Evolutionary conservation across 179 eudicot genomes (phyloP).

Genomic region (Nepenthes alata): DNA sequence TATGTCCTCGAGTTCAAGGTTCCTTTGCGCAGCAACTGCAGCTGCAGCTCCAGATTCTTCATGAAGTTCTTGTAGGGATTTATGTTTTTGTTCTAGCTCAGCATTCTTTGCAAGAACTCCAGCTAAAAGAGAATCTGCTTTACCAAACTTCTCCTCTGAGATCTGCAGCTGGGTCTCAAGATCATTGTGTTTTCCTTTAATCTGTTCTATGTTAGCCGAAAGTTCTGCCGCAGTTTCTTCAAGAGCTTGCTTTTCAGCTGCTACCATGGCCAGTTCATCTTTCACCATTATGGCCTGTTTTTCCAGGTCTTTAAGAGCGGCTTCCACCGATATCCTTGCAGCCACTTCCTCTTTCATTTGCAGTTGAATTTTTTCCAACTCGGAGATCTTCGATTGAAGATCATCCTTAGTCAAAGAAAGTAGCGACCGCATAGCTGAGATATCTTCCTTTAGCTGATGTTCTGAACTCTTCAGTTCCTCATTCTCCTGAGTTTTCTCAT

Average conservation of each 20-base stretch:
- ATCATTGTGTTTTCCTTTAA: conserved; percentile 18
- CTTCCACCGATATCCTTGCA: conserved; percentile 25
- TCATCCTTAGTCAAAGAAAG: conserved; percentile 28
- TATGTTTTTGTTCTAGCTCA: conserved; percentile 47
- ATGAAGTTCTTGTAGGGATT: conserved; percentile 38
- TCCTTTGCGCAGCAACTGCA: conserved; percentile 27
- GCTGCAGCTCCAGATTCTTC: conserved; percentile 38
- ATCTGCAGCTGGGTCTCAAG: conserved; percentile 30
- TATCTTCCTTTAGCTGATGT: conserved; percentile 31
- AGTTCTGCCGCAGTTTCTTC: conserved; percentile 31
- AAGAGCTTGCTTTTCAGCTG: conserved; percentile 27
- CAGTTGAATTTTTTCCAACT: conserved; percentile 29
- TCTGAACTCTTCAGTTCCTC: conserved; percentile 34
- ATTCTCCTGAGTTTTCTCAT: conserved; percentile 34
- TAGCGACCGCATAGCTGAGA: conserved; percentile 24
- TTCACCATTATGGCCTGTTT: conserved; percentile 11
- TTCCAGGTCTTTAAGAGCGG: conserved; percentile 17
- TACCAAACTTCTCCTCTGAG: conserved; percentile 42
- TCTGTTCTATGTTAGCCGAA: not conserved
- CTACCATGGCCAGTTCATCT: conserved; percentile 27
- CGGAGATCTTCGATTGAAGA: conserved; percentile 29
- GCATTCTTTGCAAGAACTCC: conserved; percentile 30
- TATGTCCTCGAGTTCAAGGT: conserved; percentile 33
- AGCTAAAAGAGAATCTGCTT: conserved; percentile 37
- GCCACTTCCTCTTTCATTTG: conserved; percentile 33